Conservation (phyloP, 2,329 filamentous ascomycete species). For the Trichoderma sp. region DNA sequence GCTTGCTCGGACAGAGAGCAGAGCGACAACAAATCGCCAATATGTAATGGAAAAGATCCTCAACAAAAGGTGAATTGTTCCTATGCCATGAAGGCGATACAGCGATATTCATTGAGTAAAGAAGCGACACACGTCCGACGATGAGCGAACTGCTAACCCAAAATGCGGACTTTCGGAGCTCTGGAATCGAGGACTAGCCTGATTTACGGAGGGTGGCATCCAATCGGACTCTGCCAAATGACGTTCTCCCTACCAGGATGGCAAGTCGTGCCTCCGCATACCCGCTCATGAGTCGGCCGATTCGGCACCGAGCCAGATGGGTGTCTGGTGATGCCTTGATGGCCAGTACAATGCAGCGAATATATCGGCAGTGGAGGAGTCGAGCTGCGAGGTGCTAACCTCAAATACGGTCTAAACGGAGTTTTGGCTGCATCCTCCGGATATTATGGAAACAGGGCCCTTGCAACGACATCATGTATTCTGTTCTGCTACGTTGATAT, state of each 20-base stretch:
- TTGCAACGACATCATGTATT: not conserved
- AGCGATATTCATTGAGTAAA: not conserved
- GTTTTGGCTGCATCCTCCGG: not conserved
- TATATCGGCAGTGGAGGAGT: not conserved
- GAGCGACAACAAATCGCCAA: too few relatives aligned
- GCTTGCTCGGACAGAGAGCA: too few relatives aligned
- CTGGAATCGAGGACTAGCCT: not conserved
- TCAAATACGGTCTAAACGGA: constrained; percentile 1
- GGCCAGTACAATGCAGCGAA: not conserved
- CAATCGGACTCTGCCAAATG: not conserved
- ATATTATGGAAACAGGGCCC: not conserved
- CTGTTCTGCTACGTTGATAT: not conserved
- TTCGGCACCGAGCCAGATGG: constrained; percentile 2
- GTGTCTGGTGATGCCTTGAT: not conserved
- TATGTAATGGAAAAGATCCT: not conserved
- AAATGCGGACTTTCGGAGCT: constrained; percentile 12
- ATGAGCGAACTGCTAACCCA: not conserved
- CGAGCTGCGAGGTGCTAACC: not conserved
- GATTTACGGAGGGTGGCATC: not conserved
- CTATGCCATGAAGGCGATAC: not conserved
- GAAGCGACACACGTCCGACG: too few relatives aligned
- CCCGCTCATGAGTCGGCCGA: constrained; percentile 14
- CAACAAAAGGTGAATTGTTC: not conserved
- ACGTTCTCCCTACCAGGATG: not conserved
- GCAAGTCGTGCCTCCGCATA: not conserved